Evolutionary conservation across 75 land plant genomes (phyloP), one percentile per base, ranked within the genome.

Genomic region (Picea glauca): DNA sequence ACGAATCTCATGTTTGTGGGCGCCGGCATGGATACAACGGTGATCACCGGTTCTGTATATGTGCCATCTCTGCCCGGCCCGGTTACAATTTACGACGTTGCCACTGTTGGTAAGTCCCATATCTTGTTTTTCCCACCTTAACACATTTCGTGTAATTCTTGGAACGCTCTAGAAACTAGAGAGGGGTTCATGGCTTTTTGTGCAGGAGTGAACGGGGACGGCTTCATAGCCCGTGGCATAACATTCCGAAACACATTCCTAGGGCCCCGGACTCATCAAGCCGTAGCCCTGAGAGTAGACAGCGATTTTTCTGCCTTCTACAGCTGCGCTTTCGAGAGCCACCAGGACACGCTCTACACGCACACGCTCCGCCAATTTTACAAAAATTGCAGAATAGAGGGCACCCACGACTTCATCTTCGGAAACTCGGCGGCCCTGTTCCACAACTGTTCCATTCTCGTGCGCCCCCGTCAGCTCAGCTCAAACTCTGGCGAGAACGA

Each of bases 371-470:
- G 84, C 14, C 84, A 82, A 54, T 82, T 43, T 15, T 81, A 81
- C 80, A 21, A 35, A 14, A 32, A 58, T 5, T 78, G 82, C 80
- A 61, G 43, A 12, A 81, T 81, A 56, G 15, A 43, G 35, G 82
- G 82, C 7, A 81, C 82, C 5, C 56, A 38, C 63, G 82, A 81
- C 70, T 81, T 81, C 70, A 58, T 81, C 68, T 93, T 93, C 63
- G 96, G 96, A 57, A 92, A 93, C 77, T 33, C 94, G 0, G 84
- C 92, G 12, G 79, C 89, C n/a, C 72, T 90, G 21, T 92, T 93
- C 80, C 84, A 93, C n/a, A 78, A 83, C 74, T 89, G 88, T 56
- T 20, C 32, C 61, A 23, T 90, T 20, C 60, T 67, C 23, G 79
- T 86, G 54, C 78, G 82, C 3, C 63, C 63, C 21, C 63, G 63